phyloP scores from a whole-genome alignment of 768 basidiomycete genomes.

The Suillus fuscotomentosus region DNA sequence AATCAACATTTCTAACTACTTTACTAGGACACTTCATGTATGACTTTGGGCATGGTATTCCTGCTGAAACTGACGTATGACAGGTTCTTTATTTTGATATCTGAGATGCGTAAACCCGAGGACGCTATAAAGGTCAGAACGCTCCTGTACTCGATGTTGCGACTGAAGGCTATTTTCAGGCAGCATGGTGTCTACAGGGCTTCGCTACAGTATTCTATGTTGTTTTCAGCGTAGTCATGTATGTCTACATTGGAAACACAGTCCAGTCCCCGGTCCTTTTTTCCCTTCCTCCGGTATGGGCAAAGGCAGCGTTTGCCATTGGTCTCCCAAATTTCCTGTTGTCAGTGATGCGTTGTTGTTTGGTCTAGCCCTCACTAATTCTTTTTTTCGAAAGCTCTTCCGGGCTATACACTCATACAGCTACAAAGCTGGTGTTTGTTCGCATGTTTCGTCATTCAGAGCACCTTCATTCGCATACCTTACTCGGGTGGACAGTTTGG shows the following conservation, averaged over 20 bases:
- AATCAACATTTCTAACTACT: neutral
- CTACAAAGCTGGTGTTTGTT: conserved; percentile 55
- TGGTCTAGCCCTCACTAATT: neutral
- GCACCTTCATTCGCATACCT: conserved; percentile 51
- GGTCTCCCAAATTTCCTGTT: conserved; percentile 52
- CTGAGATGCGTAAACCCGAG: conserved; percentile 50
- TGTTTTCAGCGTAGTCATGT: conserved; percentile 44
- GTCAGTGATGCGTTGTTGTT: conserved; percentile 23
- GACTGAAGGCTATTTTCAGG: conserved; percentile 23
- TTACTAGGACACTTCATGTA: conserved; percentile 51
- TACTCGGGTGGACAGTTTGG: conserved; percentile 51
- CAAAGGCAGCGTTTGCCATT: conserved; percentile 48
- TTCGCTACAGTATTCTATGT: conserved; percentile 52
- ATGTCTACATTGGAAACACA: conserved; percentile 46
- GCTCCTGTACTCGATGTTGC: neutral
- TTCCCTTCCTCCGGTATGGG: conserved; percentile 48
- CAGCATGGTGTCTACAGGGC: conserved; percentile 54
- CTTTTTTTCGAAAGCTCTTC: conserved; percentile 33
- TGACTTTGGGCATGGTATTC: conserved; percentile 4
- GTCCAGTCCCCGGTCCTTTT: conserved; percentile 46
- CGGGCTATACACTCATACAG: conserved; percentile 48
- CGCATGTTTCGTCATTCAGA: conserved; percentile 46
- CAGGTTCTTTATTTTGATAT: conserved; percentile 58
- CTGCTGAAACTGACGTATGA: conserved; percentile 1
- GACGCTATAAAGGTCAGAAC: conserved; percentile 55